These are phyloP conservation scores for Austroboletus novae-zelandiae DNA, from an alignment of 1,284 basidiomycete species.

Conservation along the genomic window DNA sequence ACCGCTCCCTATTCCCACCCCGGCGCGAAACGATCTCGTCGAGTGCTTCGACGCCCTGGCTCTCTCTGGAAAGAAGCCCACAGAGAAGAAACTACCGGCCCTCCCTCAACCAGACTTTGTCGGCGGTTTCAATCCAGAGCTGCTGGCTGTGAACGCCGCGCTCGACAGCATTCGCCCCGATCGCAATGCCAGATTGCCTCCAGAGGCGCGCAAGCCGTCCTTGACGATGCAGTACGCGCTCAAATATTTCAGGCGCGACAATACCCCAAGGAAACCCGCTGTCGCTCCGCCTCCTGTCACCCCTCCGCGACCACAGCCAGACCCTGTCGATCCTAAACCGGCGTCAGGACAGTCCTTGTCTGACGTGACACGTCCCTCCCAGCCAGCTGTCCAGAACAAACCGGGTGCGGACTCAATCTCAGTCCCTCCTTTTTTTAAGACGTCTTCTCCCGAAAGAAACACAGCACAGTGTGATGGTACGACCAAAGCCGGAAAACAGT, in stretches of 20 bases:
- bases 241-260: constrained; percentile 16
- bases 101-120: constrained; percentile 18
- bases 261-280: constrained; percentile 10
- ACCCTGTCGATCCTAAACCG: constrained; percentile 5
- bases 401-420: constrained; percentile 35
- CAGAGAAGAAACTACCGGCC: constrained; percentile 19
- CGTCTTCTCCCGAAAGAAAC: constrained; percentile 26
- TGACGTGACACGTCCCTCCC: constrained; percentile 1
- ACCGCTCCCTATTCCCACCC: constrained; percentile 12
- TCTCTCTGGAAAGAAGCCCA: constrained; percentile 22
- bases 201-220: constrained; percentile 35
- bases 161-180: constrained; percentile 11
- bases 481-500: constrained; percentile 64
- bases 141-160: constrained; percentile 9
- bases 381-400: constrained; percentile 13
- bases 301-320: constrained; percentile 27
- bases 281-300: constrained; percentile 17
- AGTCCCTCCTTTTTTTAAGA: constrained; percentile 29
- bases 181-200: not conserved
- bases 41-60: constrained; percentile 40
- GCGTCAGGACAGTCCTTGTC: not conserved
- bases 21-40: constrained; percentile 32
- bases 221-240: constrained; percentile 64
- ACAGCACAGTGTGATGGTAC: constrained; percentile 57
- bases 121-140: constrained; percentile 19